These are phyloP conservation scores for Cinchona pubescens DNA, from an alignment of 257 asterid species.

Conservation along the genomic window DNA sequence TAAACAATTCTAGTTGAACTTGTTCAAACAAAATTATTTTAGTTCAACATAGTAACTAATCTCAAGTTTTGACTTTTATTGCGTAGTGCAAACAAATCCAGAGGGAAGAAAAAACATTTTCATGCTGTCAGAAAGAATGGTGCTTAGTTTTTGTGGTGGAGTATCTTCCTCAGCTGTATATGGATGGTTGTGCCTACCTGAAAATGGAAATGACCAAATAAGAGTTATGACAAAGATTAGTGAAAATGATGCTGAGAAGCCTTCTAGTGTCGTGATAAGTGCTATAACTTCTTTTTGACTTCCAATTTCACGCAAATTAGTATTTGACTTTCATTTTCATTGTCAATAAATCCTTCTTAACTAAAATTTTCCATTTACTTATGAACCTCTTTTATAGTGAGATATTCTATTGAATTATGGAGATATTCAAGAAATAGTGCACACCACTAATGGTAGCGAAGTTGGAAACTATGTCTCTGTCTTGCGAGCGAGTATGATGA, in stretches of 20 bases:
- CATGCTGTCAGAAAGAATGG: constrained; percentile 29
- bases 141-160: constrained; percentile 17
- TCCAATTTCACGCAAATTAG: constrained; percentile 10
- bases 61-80: neutral
- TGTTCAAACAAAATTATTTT: too few relatives aligned
- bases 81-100: constrained; percentile 1
- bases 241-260: constrained; percentile 8
- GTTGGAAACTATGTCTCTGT: constrained; percentile 11
- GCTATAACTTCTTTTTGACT: constrained; percentile 25
- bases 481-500: constrained; percentile 8
- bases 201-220: constrained; percentile 13
- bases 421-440: constrained; percentile 4
- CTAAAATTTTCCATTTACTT: neutral
- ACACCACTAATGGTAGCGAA: constrained; percentile 3
- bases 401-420: constrained; percentile 13
- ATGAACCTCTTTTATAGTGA: constrained; percentile 14
- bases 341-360: neutral
- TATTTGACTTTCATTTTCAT: constrained; percentile 20
- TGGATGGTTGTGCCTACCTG: constrained; percentile 1
- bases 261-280: constrained; percentile 3
- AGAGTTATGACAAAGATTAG: constrained; percentile 17
- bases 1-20: neutral
- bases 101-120: constrained; percentile 10
- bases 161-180: constrained; percentile 18
- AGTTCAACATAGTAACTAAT: neutral